Conservation (phyloP, 179 eudicot genomes). For the Silene vulgaris region DNA sequence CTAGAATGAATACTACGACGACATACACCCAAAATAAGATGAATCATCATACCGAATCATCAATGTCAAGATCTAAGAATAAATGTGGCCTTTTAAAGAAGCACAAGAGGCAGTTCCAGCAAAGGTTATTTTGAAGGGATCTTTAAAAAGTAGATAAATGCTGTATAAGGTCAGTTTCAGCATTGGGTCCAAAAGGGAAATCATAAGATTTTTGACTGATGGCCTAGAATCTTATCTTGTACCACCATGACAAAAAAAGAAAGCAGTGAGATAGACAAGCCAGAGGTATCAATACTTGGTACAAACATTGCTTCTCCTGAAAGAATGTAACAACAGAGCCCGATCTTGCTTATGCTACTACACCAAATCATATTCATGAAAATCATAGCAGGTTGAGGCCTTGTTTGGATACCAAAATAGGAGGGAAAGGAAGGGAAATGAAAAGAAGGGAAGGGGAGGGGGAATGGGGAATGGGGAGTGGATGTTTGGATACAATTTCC, state of each 20-base stretch:
- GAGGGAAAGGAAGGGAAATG: too few relatives aligned
- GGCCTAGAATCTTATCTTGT: slow-evolving; percentile 24
- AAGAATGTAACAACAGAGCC: slow-evolving; percentile 4
- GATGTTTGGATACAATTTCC: too few relatives aligned
- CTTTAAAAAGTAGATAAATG: slow-evolving; percentile 5
- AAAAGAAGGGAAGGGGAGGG: neutral
- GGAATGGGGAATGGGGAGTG: too few relatives aligned
- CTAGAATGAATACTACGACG: neutral
- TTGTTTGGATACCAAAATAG: too few relatives aligned
- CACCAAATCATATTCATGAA: slow-evolving; percentile 4
- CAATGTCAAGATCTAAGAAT: slow-evolving; percentile 2
- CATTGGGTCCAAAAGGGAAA: neutral
- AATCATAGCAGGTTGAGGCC: neutral
- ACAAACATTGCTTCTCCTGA: neutral
- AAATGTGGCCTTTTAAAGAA: slow-evolving; percentile 17
- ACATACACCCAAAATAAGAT: slow-evolving; percentile 1
- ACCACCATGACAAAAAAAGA: slow-evolving; percentile 19
- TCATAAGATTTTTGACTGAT: slow-evolving; percentile 19
- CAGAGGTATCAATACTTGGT: neutral
- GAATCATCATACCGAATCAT: neutral
- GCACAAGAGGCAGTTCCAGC: slow-evolving; percentile 20
- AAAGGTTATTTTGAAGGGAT: slow-evolving; percentile 14
- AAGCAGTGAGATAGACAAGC: slow-evolving; percentile 9
- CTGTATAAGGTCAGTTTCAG: slow-evolving; percentile 14
- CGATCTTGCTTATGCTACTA: neutral